Percentiles rank a stretch among this genome's conserved stretches.
phyloP scores from a whole-genome alignment of 169 alveolate species.

The Babesia bigemina region DNA sequence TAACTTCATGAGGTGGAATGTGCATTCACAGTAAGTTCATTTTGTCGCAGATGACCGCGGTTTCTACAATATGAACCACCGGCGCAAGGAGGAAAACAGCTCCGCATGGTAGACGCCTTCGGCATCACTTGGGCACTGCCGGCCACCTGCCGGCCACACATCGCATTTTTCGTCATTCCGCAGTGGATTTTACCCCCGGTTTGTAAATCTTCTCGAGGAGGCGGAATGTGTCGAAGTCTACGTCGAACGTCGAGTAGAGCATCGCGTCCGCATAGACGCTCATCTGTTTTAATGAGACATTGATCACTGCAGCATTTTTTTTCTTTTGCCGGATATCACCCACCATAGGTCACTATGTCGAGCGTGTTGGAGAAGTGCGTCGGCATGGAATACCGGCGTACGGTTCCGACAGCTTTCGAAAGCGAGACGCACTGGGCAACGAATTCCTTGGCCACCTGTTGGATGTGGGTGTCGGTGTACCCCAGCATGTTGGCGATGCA shows the following conservation, averaged over 20 bases:
- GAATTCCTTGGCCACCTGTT: constrained; percentile 57
- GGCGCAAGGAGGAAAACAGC: constrained; percentile 31
- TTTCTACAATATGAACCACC: constrained; percentile 4
- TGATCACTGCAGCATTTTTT: constrained; percentile 31
- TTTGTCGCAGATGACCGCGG: constrained; percentile 13
- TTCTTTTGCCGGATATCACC: neutral
- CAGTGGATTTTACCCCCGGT: neutral
- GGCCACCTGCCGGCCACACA: neutral
- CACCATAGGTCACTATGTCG: constrained; percentile 37
- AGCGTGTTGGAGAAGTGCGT: constrained; percentile 36
- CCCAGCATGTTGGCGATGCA: constrained; percentile 69
- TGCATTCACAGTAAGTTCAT: neutral
- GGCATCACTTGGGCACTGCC: neutral
- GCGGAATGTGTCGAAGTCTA: constrained; percentile 59
- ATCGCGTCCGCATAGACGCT: constrained; percentile 59
- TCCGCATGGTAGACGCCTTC: constrained; percentile 17
- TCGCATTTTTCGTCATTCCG: neutral
- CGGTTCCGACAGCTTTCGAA: constrained; percentile 26
- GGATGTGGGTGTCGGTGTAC: constrained; percentile 10
- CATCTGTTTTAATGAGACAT: constrained; percentile 48
- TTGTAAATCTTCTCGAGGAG: constrained; percentile 60
- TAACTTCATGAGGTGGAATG: too few relatives aligned
- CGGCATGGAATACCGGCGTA: constrained; percentile 43
- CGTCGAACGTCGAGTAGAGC: constrained; percentile 55
- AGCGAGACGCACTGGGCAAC: constrained; percentile 48